phyloP scores from a whole-genome alignment of 345 rosid genomes.

The Eucalyptus pauciflora region DNA sequence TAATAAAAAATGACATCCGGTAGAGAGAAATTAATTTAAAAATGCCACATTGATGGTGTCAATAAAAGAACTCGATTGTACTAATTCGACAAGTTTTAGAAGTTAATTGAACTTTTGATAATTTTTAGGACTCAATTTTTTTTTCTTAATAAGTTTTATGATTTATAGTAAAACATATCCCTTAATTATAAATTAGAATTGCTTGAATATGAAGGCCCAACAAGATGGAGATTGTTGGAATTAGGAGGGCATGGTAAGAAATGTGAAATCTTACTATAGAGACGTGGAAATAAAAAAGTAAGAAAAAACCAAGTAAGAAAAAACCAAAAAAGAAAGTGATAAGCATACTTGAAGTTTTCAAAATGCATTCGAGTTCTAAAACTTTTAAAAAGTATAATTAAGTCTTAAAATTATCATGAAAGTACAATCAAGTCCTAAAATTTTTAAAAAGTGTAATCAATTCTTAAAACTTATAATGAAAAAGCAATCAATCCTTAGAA shows the following conservation, averaged over 20 bases:
- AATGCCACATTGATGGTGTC: accelerated
- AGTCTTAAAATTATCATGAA: accelerated
- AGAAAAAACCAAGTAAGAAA: too few relatives aligned
- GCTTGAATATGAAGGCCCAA: accelerated
- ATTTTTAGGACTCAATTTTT: accelerated
- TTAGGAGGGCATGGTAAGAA: accelerated
- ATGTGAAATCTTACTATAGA: not conserved
- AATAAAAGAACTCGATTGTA: accelerated
- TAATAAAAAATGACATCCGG: accelerated
- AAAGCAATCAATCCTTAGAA: too few relatives aligned
- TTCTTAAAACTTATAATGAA: too few relatives aligned
- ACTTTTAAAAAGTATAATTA: too few relatives aligned
- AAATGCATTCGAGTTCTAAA: accelerated
- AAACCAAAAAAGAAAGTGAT: not conserved
- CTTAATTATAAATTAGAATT: too few relatives aligned
- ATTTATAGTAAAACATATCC: accelerated
- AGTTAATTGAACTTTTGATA: accelerated
- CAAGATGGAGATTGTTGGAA: not conserved
- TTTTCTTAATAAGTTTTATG: accelerated
- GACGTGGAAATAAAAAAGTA: not conserved
- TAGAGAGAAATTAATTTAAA: too few relatives aligned
- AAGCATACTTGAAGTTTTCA: accelerated
- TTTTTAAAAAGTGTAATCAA: accelerated
- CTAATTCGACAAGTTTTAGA: accelerated
- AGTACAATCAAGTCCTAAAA: accelerated